Base-by-base conservation (phyloP, 192 early-diverging fungal species). In the Coemansia javaensis region DNA sequence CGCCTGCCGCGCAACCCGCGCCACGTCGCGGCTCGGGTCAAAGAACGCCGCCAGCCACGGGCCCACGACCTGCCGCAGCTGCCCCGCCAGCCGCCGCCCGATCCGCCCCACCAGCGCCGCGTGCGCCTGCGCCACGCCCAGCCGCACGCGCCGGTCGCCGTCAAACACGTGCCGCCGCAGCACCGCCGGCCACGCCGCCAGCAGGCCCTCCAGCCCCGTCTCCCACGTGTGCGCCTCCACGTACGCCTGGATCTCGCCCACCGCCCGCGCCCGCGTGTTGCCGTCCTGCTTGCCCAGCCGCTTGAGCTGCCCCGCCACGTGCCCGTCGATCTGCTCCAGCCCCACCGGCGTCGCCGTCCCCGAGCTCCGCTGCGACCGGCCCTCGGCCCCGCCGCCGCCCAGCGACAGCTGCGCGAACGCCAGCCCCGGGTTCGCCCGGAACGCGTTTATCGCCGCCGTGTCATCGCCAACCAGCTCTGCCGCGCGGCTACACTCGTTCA, bases 221-320 rank as follows among this genome's bases (percentile, higher is more conserved):
- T 81, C 82, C 68, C 80, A 86, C 7, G 54, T 64, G 22, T 75
- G 32, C 21, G 77, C 59, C 36, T 41, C 40, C 11, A 45, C 40
- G 61, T 93, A 91, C 10, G 52, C 56, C 34, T 77, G 69, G 14
- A 97, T 56, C 49, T 96, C 93, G 33, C 89, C 88, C 24, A 93
- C 63, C 5, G 93, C 94, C 21, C 89, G 91, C 21, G 86, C 61
- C 63, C 86, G 88, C 38, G 95, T 98, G 22, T 76, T 83, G 7
- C 89, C 66, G 53, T 98, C 95, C 38, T 84, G 82, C 59, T 98
- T 98, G 15, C 81, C 69, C 22, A 96, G 77, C 45, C 84, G 83
- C 56, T 93, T 93, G 22, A 98, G 55, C 35, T 94, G 81, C 35
- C 91, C 77, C 17, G 81, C 64, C 16, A 90, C 44, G 7, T 84